phyloP scores from a whole-genome alignment of 129 eudicot species.

The Escallonia herrerae region DNA sequence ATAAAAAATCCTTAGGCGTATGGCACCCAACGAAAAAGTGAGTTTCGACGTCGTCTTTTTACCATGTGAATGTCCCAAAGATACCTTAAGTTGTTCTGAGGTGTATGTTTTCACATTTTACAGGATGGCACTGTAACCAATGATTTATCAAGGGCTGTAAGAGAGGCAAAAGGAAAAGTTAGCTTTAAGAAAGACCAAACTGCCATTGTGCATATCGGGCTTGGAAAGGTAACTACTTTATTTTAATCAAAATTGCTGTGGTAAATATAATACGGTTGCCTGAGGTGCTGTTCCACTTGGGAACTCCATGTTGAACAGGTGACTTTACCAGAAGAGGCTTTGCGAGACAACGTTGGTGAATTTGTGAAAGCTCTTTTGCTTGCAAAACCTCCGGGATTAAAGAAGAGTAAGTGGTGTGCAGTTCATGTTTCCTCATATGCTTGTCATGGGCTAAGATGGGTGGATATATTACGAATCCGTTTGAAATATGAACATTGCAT shows the following conservation, averaged over 20 bases:
- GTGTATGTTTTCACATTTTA: background rate
- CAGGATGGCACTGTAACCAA: conserved; percentile 86
- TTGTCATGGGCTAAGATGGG: background rate
- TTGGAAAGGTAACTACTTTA: conserved; percentile 45
- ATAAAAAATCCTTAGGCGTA: conserved; percentile 56
- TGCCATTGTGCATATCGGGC: conserved; percentile 91
- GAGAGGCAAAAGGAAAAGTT: conserved; percentile 67
- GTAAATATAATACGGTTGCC: background rate
- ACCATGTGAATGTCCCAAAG: background rate
- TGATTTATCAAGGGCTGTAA: conserved; percentile 71
- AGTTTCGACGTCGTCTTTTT: conserved; percentile 8
- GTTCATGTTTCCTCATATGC: background rate
- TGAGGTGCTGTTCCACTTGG: background rate
- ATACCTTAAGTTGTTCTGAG: background rate
- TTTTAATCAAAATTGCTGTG: too few relatives aligned
- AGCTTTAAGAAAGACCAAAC: conserved; percentile 74
- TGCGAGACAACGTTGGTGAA: conserved; percentile 82
- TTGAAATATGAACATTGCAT: background rate
- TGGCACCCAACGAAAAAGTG: conserved; percentile 81
- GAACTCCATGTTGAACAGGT: conserved; percentile 30
- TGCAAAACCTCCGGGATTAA: conserved; percentile 86
- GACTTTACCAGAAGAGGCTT: conserved; percentile 67
- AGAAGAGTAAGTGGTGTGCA: conserved; percentile 65
- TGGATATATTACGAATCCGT: background rate
- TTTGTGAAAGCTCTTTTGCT: conserved; percentile 87